Evolutionary conservation across 495 filamentous ascomycete species (phyloP).

Genomic region (Penicillium soppii): DNA sequence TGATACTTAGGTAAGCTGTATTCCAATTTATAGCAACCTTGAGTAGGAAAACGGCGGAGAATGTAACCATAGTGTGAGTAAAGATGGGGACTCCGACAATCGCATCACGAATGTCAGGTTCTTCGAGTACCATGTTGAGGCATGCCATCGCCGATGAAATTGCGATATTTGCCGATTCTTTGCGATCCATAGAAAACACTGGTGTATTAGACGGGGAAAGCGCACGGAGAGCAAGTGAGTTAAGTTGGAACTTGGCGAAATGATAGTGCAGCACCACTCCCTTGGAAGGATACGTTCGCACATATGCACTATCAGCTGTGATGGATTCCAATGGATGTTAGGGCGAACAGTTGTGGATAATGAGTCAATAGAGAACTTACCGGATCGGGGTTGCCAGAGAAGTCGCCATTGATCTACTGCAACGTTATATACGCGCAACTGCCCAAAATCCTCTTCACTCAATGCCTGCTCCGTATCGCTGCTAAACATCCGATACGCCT

Average conservation of each 20-base stretch:
- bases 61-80: conserved; percentile 64
- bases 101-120: conserved; percentile 55
- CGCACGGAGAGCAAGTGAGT: conserved; percentile 56
- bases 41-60: conserved; percentile 55
- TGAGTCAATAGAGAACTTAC: conserved; percentile 29
- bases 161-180: conserved; percentile 55
- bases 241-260: conserved; percentile 61
- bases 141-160: conserved; percentile 57
- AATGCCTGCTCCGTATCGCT: conserved; percentile 53
- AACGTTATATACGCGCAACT: conserved; percentile 51
- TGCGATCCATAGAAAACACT: conserved; percentile 53
- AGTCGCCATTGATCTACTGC: conserved; percentile 57
- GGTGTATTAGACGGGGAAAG: conserved; percentile 49
- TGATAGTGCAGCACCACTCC: conserved; percentile 60
- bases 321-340: conserved; percentile 2
- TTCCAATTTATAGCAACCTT: conserved; percentile 58
- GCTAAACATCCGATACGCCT: conserved; percentile 57
- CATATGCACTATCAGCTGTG: conserved; percentile 50
- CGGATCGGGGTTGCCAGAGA: conserved; percentile 54
- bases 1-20: conserved; percentile 46
- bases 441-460: conserved; percentile 53
- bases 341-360: background rate
- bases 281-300: conserved; percentile 58
- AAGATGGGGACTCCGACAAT: conserved; percentile 60
- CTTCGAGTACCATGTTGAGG: conserved; percentile 55